These are phyloP conservation scores for Ophiosphaerella herpotricha DNA, from an alignment of 2,329 filamentous ascomycete genomes.

Conservation along the genomic window DNA sequence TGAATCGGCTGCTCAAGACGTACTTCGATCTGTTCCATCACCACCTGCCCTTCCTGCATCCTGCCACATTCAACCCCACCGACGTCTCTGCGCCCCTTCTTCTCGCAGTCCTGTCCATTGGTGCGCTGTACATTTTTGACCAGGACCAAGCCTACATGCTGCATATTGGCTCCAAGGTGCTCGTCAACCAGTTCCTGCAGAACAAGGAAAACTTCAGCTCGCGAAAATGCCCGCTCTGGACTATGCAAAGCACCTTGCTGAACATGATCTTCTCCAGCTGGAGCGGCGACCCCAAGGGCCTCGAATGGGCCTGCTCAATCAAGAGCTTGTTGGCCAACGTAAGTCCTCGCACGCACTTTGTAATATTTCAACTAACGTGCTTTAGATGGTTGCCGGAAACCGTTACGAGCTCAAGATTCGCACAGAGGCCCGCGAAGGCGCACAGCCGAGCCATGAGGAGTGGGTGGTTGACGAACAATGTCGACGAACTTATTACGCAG, in stretches of 20 bases:
- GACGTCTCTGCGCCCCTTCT: slow-evolving; percentile 80
- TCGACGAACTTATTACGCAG: slow-evolving; percentile 94
- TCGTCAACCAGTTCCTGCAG: slow-evolving; percentile 95
- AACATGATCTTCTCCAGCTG: slow-evolving; percentile 99
- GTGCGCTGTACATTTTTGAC: slow-evolving; percentile 94
- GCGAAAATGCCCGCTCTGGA: slow-evolving; percentile 94
- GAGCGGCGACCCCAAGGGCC: slow-evolving; percentile 95
- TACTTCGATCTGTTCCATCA: slow-evolving; percentile 98
- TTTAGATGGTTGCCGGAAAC: slow-evolving; percentile 88
- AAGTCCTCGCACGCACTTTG: too few species aligned
- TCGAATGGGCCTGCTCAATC: slow-evolving; percentile 99
- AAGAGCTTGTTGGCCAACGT: slow-evolving; percentile 91
- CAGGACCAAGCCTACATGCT: slow-evolving; percentile 96
- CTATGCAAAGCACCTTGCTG: slow-evolving; percentile 93
- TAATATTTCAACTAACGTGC: too few species aligned
- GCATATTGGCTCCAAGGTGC: slow-evolving; percentile 95
- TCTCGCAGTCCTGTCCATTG: slow-evolving; percentile 89
- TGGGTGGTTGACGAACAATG: slow-evolving; percentile 98
- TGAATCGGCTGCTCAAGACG: slow-evolving; percentile 92
- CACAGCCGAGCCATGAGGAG: slow-evolving; percentile 77
- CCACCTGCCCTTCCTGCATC: slow-evolving; percentile 93
- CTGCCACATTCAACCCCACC: slow-evolving; percentile 83
- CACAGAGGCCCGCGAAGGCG: slow-evolving; percentile 80
- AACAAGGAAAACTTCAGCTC: slow-evolving; percentile 99
- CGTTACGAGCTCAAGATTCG: slow-evolving; percentile 94